phyloP scores from a whole-genome alignment of 306 rosid genomes.

The Quillaja saponaria region DNA sequence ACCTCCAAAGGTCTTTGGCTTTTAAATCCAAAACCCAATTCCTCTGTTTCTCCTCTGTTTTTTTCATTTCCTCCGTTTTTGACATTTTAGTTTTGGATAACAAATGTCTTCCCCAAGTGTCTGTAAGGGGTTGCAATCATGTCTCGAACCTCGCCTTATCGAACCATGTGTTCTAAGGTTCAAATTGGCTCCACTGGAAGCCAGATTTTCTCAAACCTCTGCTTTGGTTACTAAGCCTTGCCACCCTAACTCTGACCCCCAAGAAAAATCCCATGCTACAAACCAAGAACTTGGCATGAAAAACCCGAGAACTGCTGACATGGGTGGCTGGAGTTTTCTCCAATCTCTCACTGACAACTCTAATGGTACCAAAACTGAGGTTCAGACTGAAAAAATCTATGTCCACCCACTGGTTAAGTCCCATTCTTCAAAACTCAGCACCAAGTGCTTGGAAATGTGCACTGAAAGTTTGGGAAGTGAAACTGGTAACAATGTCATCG shows the following conservation, averaged over 20 bases:
- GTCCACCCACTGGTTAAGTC: slow-evolving; percentile 53
- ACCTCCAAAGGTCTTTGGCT: not conserved
- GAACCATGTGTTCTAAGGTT: slow-evolving; percentile 50
- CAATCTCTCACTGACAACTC: slow-evolving; percentile 37
- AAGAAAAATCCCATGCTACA: not conserved
- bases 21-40: slow-evolving; percentile 16
- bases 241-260: not conserved
- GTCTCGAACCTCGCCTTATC: slow-evolving; percentile 39
- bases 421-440: slow-evolving; percentile 48
- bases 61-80: slow-evolving; percentile 16
- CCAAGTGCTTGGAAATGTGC: slow-evolving; percentile 71
- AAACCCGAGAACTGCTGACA: slow-evolving; percentile 13
- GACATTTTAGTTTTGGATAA: slow-evolving; percentile 10
- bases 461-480: slow-evolving; percentile 77
- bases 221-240: not conserved
- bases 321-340: slow-evolving; percentile 47
- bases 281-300: slow-evolving; percentile 22
- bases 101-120: slow-evolving; percentile 50
- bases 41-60: slow-evolving; percentile 36
- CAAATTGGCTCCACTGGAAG: slow-evolving; percentile 49
- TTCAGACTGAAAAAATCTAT: slow-evolving; percentile 37
- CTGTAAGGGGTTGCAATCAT: slow-evolving; percentile 51
- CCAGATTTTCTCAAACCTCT: slow-evolving; percentile 10
- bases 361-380: slow-evolving; percentile 25
- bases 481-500: slow-evolving; percentile 62